Evolutionary conservation across 768 basidiomycete genomes (phyloP), one percentile per base, ranked within the genome.

Genomic region (Leucosporidium scottii): DNA sequence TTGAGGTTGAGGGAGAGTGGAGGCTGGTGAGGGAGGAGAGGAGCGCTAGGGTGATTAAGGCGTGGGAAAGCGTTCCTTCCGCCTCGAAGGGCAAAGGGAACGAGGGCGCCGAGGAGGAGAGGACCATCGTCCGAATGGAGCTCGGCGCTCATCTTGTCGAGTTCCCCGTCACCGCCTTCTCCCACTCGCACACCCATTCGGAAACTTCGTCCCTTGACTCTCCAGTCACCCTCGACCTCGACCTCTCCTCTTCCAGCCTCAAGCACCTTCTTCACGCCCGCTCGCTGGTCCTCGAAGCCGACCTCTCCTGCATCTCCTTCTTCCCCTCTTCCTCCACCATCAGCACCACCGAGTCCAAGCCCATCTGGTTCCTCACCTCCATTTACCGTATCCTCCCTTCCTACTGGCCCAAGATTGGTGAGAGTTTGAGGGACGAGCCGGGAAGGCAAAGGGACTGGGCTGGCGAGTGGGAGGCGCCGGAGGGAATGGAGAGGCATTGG

Each of bases 261-360:
- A 27, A 49, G 25, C 17, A n/a, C 61, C 49, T 62, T 34, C 10
- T 36, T 12, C 6, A 47, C 27, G 56, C 56, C 34, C 0, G 1
- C 7, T 28, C 64, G 6, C 10, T 49, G 15, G 9, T 67, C 21
- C 23, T 62, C 61, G 61, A 67, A 58, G 34, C 61, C 36, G 60
- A 62, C 66, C 51, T 57, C 55, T 15, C 20, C 21, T 56, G 62
- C 36, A 47, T 67, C 66, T 25, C 39, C 49, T 59, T 67, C 61
- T 23, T 67, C n/a, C 61, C 54, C 21, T 53, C 59, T 2, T 9
- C 59, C 20, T 8, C 58, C n/a, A 9, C 30, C 28, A 30, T n/a
- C 34, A 1, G 13, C 4, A 28, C 36, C 25, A 30, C 21, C 31
- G 10, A 4, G 4, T 4, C n/a, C 13, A 20, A 25, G 17, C 47